Evolutionary conservation across 805 yeast species (phyloP).

Genomic region (Kazachstania africana): DNA sequence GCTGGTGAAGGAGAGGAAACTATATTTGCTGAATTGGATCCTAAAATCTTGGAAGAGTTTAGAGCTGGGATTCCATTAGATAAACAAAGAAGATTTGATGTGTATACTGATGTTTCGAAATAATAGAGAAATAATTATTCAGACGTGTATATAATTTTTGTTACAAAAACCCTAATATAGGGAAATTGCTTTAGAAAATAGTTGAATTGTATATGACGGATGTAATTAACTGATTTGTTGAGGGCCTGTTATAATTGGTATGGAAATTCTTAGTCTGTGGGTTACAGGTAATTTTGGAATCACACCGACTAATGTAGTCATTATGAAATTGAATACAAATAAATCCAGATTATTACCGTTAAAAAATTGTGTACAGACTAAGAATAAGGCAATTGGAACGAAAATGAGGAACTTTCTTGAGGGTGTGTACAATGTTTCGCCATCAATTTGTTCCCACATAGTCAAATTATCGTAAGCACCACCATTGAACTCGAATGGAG

Average conservation of each 20-base stretch:
- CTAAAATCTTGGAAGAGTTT: conserved; percentile 41
- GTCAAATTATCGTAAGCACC: conserved; percentile 94
- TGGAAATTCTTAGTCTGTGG: conserved; percentile 62
- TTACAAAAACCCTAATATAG: too few relatives aligned
- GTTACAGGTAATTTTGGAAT: conserved; percentile 82
- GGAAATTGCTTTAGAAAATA: too few relatives aligned
- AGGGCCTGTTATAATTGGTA: conserved; percentile 35
- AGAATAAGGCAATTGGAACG: conserved; percentile 80
- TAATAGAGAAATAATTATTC: too few relatives aligned
- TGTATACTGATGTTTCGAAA: conserved; percentile 30
- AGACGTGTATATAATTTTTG: too few relatives aligned
- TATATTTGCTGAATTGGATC: conserved; percentile 62
- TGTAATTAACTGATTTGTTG: conserved; percentile 27
- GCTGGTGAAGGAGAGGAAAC: conserved; percentile 74
- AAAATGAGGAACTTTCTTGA: conserved; percentile 84
- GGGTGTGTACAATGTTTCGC: conserved; percentile 96
- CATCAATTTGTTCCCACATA: conserved; percentile 96
- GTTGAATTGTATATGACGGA: too few relatives aligned
- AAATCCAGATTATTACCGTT: conserved; percentile 69
- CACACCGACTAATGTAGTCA: conserved; percentile 76
- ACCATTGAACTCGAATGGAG: conserved; percentile 91
- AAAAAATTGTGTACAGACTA: conserved; percentile 82
- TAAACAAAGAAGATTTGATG: conserved; percentile 60
- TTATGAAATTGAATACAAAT: conserved; percentile 60
- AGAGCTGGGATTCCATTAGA: conserved; percentile 62